Conservation (phyloP, 768 basidiomycete genomes). For the Podaxis carcinomalis region DNA sequence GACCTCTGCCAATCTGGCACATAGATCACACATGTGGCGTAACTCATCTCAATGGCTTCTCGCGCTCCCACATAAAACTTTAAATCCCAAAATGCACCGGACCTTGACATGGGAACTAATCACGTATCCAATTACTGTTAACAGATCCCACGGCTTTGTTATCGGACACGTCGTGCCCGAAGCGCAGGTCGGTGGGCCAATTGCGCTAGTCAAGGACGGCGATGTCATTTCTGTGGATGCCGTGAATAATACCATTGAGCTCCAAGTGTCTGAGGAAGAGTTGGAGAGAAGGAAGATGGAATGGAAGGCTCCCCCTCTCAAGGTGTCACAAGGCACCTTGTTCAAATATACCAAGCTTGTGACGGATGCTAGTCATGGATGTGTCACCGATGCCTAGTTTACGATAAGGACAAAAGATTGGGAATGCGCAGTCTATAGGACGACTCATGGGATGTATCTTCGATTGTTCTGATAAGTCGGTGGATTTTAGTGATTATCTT, state of each 20-base stretch:
- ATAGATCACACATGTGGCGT: neutral
- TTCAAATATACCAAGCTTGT: slow-evolving; percentile 90
- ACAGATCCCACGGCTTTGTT: slow-evolving; percentile 94
- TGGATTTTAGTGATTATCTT: neutral
- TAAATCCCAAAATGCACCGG: neutral
- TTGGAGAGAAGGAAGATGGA: slow-evolving; percentile 61
- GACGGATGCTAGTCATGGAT: slow-evolving; percentile 88
- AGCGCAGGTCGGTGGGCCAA: slow-evolving; percentile 90
- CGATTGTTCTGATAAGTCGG: neutral
- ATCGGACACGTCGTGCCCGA: slow-evolving; percentile 98
- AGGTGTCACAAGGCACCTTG: slow-evolving; percentile 75
- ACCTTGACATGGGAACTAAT: neutral
- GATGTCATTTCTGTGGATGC: slow-evolving; percentile 89
- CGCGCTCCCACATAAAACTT: neutral
- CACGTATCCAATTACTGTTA: neutral
- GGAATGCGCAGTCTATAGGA: neutral
- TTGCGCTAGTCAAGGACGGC: slow-evolving; percentile 86
- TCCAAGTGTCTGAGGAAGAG: slow-evolving; percentile 76
- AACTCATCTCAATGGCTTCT: neutral
- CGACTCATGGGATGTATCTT: neutral
- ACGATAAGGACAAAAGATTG: neutral
- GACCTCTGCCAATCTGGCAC: neutral
- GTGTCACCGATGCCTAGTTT: slow-evolving; percentile 75
- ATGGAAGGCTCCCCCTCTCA: slow-evolving; percentile 86
- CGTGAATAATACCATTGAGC: slow-evolving; percentile 76